Base-by-base conservation (phyloP, 2,329 filamentous ascomycete species). In the Aspergillus nomiae region DNA sequence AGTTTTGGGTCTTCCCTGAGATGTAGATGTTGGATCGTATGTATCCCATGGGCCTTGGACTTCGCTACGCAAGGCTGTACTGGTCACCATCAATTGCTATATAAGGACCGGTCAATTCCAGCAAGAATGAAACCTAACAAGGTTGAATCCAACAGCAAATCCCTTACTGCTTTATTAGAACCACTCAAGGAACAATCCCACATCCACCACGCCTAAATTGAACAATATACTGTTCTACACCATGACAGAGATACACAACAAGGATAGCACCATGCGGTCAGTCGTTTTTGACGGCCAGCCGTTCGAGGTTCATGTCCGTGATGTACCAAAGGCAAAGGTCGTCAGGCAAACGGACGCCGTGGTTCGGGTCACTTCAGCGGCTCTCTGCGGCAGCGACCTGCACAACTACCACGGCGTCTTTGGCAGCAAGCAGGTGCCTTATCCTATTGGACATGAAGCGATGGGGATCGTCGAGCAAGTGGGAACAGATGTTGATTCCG, bases 371-470 rank as follows among this genome's bases (percentile, higher is more conserved):
- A 41, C 34, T 7, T 26, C 34, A 11, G 34, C 55, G 11, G 55
- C 55, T n/a, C 45, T 57, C 55, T 57, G 55, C 38, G 55, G 55
- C 12, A 30, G 21, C 6, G 55, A 57, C 24, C 36, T 57, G 21
- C 55, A 57, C 36, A 57, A 26, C 16, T 57, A 57, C 38, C 55
- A 43, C n/a, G 55, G 34, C 24, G 38, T n/a, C 11, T 41, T 30
- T 24, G 55, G 38, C 4, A 30, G 36, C 26, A 6, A 45, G 5
- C 34, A 41, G 12, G 30, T 56, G n/a, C 54, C 54, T 32, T 38
- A 24, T n/a, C 8, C n/a, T 26, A 30, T 57, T 41, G 55, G 55
- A 14, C 55, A 57, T 41, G 55, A 57, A 19, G 55, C n/a, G 11
- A 43, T 57, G 34, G 55, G 38, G 14, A 26, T 26, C 10, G 38